Percentiles rank a stretch among this genome's conserved stretches.
phyloP scores from a whole-genome alignment of 73 alveolate species.

The Paramecium tetraurelia region DNA sequence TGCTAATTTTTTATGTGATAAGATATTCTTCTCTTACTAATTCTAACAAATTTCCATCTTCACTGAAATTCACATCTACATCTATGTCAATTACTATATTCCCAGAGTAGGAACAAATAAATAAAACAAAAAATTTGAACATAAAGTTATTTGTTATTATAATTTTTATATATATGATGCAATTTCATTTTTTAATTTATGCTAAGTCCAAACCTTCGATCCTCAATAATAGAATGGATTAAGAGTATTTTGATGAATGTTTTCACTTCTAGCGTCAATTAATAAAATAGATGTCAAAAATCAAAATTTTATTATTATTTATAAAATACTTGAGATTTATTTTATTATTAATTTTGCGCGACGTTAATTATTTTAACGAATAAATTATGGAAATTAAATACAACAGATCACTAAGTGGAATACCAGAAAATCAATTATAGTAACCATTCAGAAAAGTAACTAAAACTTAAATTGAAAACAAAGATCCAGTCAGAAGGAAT shows the following conservation, averaged over 20 bases:
- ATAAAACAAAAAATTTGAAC: background rate
- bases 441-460: background rate
- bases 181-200: too few species aligned
- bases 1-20: background rate
- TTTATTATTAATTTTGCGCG: slow-evolving; percentile 3
- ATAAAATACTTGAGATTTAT: background rate
- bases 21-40: background rate
- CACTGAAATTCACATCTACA: background rate
- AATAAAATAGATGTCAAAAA: too few species aligned
- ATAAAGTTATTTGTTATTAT: background rate
- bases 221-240: too few species aligned
- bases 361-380: slow-evolving; percentile 40
- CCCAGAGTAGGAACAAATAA: background rate
- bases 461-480: background rate
- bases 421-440: background rate
- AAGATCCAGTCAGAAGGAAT: slow-evolving; percentile 3
- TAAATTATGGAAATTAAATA: background rate
- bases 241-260: background rate
- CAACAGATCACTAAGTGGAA: slow-evolving; percentile 35
- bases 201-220: too few species aligned
- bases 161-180: background rate
- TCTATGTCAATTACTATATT: background rate
- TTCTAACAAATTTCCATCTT: background rate
- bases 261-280: too few species aligned
- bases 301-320: too few species aligned